Evolutionary conservation across 2,329 filamentous ascomycete species (phyloP).

Genomic region (Xylaria sp.): DNA sequence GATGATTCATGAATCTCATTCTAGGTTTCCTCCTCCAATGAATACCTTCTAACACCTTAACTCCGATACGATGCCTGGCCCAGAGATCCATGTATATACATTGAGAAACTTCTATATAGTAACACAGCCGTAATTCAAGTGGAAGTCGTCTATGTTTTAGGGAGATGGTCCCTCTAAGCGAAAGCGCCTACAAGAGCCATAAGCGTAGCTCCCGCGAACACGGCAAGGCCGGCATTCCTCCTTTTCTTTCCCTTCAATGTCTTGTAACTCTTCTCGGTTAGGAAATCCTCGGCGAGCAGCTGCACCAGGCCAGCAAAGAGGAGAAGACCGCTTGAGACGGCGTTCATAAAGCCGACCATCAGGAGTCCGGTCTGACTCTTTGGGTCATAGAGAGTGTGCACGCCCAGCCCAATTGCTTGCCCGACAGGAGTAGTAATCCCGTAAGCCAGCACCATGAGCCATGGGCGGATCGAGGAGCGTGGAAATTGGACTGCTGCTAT

Average conservation of each 20-base stretch:
- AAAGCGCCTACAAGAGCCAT: slow-evolving; percentile 78
- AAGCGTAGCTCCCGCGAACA: slow-evolving; percentile 66
- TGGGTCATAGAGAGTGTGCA: slow-evolving; percentile 82
- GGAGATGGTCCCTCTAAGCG: slow-evolving; percentile 51
- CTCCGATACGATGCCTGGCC: slow-evolving; percentile 25
- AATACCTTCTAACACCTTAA: slow-evolving; percentile 3
- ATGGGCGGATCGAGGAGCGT: slow-evolving; percentile 74
- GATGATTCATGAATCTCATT: slow-evolving; percentile 17
- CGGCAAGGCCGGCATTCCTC: slow-evolving; percentile 66
- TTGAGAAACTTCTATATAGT: slow-evolving; percentile 4
- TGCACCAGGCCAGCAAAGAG: slow-evolving; percentile 86
- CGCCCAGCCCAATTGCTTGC: slow-evolving; percentile 78
- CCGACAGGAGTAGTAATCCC: slow-evolving; percentile 80
- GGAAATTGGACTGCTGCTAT: slow-evolving; percentile 86
- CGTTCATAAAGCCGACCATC: slow-evolving; percentile 88
- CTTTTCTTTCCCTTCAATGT: slow-evolving; percentile 66
- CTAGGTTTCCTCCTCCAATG: slow-evolving; percentile 1
- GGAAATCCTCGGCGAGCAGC: slow-evolving; percentile 82
- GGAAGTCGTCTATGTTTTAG: not conserved
- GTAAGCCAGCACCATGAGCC: slow-evolving; percentile 81
- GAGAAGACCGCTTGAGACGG: slow-evolving; percentile 78
- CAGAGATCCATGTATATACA: slow-evolving; percentile 20
- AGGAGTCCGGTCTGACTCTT: slow-evolving; percentile 75
- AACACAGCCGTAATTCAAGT: slow-evolving; percentile 1
- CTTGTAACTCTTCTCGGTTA: slow-evolving; percentile 76